A percentile compares a stretch with the other conserved stretches of the same genome.
phyloP scores from a whole-genome alignment of 1,284 basidiomycete genomes.

The Cutaneotrichosporon cutaneum region DNA sequence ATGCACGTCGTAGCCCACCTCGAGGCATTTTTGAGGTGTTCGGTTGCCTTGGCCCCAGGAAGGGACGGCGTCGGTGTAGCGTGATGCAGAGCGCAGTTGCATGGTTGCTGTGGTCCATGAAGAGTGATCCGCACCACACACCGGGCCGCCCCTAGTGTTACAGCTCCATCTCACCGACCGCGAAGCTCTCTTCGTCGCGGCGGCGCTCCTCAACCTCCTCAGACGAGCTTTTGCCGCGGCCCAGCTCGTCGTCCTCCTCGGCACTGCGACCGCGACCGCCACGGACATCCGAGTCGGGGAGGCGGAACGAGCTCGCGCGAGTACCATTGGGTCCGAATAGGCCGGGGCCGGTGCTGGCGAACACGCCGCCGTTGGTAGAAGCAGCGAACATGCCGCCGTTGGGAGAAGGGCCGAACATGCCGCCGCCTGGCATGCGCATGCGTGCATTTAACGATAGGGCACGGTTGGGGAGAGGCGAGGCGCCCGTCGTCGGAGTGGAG shows the following conservation, averaged over 20 bases:
- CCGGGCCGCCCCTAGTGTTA: neutral
- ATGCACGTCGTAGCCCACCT: neutral
- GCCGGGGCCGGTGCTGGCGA: too few relatives aligned
- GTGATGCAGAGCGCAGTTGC: neutral
- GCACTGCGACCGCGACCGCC: conserved; percentile 38
- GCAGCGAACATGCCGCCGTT: conserved; percentile 37
- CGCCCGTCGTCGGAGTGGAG: conserved; percentile 23
- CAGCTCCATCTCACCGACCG: conserved; percentile 29
- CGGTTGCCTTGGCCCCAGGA: neutral
- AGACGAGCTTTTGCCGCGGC: conserved; percentile 26
- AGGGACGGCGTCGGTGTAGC: neutral
- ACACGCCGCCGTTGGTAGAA: neutral
- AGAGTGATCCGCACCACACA: neutral
- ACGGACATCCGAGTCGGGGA: conserved; percentile 37
- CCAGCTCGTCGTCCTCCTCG: conserved; percentile 39
- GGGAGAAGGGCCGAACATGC: conserved; percentile 41
- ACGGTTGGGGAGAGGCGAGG: conserved; percentile 34
- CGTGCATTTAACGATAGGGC: conserved; percentile 31
- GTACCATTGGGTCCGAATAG: neutral
- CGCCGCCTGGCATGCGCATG: conserved; percentile 44
- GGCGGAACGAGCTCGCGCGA: conserved; percentile 20
- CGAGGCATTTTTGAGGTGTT: neutral
- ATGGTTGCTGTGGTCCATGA: neutral
- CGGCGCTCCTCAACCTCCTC: conserved; percentile 42
- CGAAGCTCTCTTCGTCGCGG: conserved; percentile 29